Evolutionary conservation across 306 rosid species (phyloP).

Genomic region (Inga oerstediana): DNA sequence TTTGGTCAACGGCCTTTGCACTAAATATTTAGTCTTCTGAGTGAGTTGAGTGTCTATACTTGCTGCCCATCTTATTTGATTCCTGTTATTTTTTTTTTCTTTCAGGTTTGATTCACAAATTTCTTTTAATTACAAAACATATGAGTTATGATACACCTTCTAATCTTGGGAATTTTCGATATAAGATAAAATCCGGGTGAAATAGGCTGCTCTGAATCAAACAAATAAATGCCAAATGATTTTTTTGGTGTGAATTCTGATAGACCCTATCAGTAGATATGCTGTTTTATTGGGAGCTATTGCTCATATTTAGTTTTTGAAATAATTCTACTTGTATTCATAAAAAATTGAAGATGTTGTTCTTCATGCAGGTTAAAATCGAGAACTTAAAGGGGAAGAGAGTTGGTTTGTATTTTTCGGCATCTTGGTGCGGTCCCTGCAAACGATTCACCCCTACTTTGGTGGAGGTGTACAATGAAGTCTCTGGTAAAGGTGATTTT

Average conservation of each 20-base stretch:
- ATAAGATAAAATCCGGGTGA: too few relatives aligned
- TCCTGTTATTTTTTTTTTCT: background rate
- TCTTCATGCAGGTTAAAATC: conserved; percentile 54
- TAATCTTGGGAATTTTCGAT: background rate
- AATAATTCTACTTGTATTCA: background rate
- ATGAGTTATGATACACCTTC: background rate
- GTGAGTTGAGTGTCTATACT: background rate
- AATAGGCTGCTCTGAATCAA: background rate
- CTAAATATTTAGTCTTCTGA: background rate
- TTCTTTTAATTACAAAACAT: background rate
- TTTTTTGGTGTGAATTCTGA: background rate
- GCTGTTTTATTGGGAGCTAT: background rate
- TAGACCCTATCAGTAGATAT: background rate
- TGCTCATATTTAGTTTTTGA: background rate
- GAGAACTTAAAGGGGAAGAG: conserved; percentile 69
- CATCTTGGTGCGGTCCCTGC: conserved; percentile 78
- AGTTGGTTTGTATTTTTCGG: conserved; percentile 69
- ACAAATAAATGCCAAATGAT: background rate
- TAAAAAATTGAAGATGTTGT: conserved; percentile 13
- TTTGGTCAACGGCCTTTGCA: background rate
- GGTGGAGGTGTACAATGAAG: conserved; percentile 30
- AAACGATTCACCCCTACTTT: conserved; percentile 56
- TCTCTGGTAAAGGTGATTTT: too few relatives aligned
- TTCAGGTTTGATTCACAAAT: background rate
- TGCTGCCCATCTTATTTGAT: background rate